These are phyloP conservation scores for Pascua sp. DNA, from an alignment of 1,284 basidiomycete species.

Conservation along the genomic window DNA sequence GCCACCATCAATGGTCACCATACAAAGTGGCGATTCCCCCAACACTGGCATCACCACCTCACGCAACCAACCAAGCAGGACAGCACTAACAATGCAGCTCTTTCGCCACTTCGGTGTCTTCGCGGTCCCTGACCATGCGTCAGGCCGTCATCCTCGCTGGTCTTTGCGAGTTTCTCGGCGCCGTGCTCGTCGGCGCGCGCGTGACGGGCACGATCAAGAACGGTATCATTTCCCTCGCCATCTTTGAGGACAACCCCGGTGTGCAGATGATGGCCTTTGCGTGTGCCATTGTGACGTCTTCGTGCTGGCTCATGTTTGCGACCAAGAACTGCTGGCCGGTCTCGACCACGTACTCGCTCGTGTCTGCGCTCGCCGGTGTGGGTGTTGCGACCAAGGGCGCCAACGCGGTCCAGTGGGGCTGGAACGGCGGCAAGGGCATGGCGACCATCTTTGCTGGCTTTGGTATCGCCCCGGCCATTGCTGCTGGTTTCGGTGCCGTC, in stretches of 20 bases:
- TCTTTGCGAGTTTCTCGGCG: constrained; percentile 50
- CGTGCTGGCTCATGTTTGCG: constrained; percentile 50
- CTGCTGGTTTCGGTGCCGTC: constrained; percentile 50
- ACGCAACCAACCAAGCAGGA: background rate
- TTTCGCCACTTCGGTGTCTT: constrained; percentile 52
- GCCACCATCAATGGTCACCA: background rate
- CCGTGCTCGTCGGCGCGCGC: constrained; percentile 50
- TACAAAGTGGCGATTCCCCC: background rate
- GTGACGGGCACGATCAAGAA: constrained; percentile 53
- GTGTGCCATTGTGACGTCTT: constrained; percentile 46
- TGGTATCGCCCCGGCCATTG: constrained; percentile 44
- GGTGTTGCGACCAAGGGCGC: constrained; percentile 52
- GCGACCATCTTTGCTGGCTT: constrained; percentile 50
- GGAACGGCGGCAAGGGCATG: constrained; percentile 53
- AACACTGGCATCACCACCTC: no score
- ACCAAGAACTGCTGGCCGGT: constrained; percentile 50
- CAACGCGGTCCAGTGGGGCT: constrained; percentile 52
- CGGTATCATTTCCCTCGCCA: constrained; percentile 44
- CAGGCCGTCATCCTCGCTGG: constrained; percentile 51
- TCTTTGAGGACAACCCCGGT: constrained; percentile 50
- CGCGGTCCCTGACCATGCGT: constrained; percentile 49
- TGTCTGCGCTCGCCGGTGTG: constrained; percentile 52
- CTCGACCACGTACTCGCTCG: constrained; percentile 51
- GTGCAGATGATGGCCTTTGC: constrained; percentile 53
- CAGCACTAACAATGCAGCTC: constrained; percentile 20